A percentile compares a stretch with the other conserved stretches of the same genome.
phyloP scores from a whole-genome alignment of 176 grass and related monocot genomes.

The Carex littledalei region DNA sequence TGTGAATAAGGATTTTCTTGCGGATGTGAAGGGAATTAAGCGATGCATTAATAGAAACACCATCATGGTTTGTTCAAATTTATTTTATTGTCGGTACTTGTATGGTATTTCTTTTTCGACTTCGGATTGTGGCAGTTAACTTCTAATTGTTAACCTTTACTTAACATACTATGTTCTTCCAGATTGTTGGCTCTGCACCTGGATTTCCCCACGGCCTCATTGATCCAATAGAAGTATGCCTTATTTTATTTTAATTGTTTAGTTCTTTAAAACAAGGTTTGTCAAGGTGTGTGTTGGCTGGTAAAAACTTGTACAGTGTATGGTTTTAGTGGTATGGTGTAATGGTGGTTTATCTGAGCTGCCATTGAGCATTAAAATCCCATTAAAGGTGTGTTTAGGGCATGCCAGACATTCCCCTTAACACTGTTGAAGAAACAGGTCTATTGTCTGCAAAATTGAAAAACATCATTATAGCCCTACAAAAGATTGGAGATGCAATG shows the following conservation, averaged over 20 bases:
- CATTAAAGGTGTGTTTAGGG: neutral
- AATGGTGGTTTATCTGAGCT: neutral
- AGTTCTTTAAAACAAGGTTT: neutral
- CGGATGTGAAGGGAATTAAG: slow-evolving; percentile 89
- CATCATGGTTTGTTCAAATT: slow-evolving; percentile 60
- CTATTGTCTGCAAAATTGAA: neutral
- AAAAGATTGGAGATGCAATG: neutral
- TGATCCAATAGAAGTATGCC: slow-evolving; percentile 85
- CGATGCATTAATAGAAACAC: slow-evolving; percentile 86
- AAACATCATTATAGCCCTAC: neutral
- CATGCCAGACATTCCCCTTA: neutral
- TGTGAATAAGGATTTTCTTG: slow-evolving; percentile 93
- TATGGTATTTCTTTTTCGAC: neutral
- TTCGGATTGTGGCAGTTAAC: neutral
- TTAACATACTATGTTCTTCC: slow-evolving; percentile 23
- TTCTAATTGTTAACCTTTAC: slow-evolving; percentile 11
- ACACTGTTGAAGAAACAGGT: neutral
- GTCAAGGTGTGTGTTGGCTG: neutral
- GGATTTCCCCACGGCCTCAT: slow-evolving; percentile 92
- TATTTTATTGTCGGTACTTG: neutral
- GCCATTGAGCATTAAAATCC: neutral
- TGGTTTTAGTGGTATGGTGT: neutral
- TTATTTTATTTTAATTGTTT: neutral
- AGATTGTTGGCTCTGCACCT: slow-evolving; percentile 97
- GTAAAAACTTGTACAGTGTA: neutral